Evolutionary conservation across 805 yeast species (phyloP), one percentile per base, ranked within the genome.

Genomic region (Metschnikowia peoriensis): DNA sequence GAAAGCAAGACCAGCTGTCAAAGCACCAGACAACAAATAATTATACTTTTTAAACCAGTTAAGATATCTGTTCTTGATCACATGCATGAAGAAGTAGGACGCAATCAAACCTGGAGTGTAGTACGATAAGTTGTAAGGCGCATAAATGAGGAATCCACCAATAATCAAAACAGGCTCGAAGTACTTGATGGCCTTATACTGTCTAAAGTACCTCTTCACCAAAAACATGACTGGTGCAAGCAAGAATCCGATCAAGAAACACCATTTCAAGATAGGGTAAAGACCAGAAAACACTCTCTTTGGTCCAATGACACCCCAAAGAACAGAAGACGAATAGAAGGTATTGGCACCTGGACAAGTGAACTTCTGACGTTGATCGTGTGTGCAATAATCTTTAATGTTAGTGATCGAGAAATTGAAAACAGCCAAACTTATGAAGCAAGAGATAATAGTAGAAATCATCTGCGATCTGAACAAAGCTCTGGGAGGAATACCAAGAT

Each of bases 61-160:
- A 68, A 70, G 69, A 64, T 66, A 75, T 54, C 62, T 69, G 53
- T 61, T 69, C 66, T 71, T 74, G 50, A 75, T 61, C 55, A 63
- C 73, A 66, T 66, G 68, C 38, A 73, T 72, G 57, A 75, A 75
- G 52, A 61, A 56, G 54, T 62, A 58, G 2, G 67, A 61, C 5
- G 63, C 53, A 44, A 67, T 67, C n/a, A 70, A 39, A 7, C 70
- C 71, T 27, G 66, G 68, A 16, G 73, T 64, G 42, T 82, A 78
- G 70, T 79, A 85, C 5, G 80, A 75, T 66, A 83, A 84, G 64
- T 83, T 84, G 66, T 84, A 85, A 16, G 88, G 83, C 35, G 93
- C 92, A n/a, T 92, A 91, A 58, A 85, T 80, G 57, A 76, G 73
- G 46, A 84, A 84, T 12, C 77, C 70, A 56, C 77, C 79, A 12